Base-by-base conservation (phyloP, 345 rosid genomes). In the Nasturtium officinale region DNA sequence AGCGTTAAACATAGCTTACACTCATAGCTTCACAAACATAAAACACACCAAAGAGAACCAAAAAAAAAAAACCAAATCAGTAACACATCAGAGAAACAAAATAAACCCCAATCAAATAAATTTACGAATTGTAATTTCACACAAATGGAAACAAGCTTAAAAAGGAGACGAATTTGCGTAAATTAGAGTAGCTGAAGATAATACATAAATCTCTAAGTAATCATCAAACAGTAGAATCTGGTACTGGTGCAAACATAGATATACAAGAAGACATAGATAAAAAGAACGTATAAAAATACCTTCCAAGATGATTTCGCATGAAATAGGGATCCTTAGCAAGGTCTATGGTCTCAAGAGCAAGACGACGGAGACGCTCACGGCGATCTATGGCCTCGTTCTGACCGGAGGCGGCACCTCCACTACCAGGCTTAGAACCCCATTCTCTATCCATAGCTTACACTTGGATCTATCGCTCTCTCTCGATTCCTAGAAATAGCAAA, bases 221-320 rank as follows among this genome's bases (percentile, higher is more conserved):
- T 23, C 9, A 47, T 73, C 48, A 1, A 29, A 3, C 2, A 64
- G 2, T 1, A 8, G 56, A 64, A 20, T 43, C 47, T 43, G 35
- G 57, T 42, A 43, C 17, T 29, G 12, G 13, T 15, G 2, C 1
- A 61, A 9, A 38, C 3, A 51, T 35, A n/a, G 3, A 15, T 23
- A 20, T n/a, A 48, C n/a, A n/a, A n/a, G n/a, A n/a, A n/a, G n/a
- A n/a, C 12, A 50, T 21, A 50, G 57, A 43, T 11, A 43, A 7
- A 15, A 21, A 28, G 43, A 13, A 7, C 10, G 8, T n/a, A 25
- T 6, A 57, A 9, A 21, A 53, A 3, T 62, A 91, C 97, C 98
- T 94, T 73, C 98, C 98, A 46, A 95, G 94, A 73, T 95, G 98
- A 79, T 95, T 95, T 75, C 98, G 94, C 99, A 95, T 95, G 82